Conservation (phyloP, 192 early-diverging fungal species). For the Umbelopsis sp. region DNA sequence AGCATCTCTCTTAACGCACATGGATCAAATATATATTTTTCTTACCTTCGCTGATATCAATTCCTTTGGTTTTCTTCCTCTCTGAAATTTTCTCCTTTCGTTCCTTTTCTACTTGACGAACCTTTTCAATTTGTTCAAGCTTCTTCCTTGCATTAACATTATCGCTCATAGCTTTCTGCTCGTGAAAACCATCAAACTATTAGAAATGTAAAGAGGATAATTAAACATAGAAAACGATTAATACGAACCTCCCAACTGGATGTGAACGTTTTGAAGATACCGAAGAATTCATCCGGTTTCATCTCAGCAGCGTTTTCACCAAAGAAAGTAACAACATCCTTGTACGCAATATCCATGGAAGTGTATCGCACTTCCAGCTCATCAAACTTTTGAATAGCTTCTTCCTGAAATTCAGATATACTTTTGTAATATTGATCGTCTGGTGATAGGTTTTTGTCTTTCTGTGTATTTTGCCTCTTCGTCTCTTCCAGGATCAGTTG, state of each 20-base stretch:
- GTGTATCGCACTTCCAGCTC: constrained; percentile 60
- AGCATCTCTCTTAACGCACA: too few relatives aligned
- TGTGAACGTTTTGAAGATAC: constrained; percentile 81
- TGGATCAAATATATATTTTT: too few relatives aligned
- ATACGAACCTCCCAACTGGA: constrained; percentile 68
- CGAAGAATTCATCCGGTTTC: constrained; percentile 86
- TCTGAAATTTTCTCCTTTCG: constrained; percentile 31
- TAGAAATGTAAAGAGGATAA: constrained; percentile 14
- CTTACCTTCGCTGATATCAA: constrained; percentile 44
- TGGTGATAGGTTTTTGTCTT: constrained; percentile 43
- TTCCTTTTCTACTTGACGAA: constrained; percentile 31
- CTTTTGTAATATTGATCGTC: constrained; percentile 68
- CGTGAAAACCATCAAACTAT: neutral
- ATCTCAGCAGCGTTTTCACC: constrained; percentile 74
- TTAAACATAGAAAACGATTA: neutral
- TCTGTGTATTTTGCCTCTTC: constrained; percentile 41
- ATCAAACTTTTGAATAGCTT: constrained; percentile 64
- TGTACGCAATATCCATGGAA: constrained; percentile 72
- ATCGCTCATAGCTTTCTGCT: constrained; percentile 57
- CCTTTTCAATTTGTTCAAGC: constrained; percentile 47
- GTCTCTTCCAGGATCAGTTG: constrained; percentile 50
- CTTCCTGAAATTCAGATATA: constrained; percentile 64
- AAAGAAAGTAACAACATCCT: constrained; percentile 67
- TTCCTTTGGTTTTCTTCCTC: constrained; percentile 28
- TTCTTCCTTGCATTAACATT: constrained; percentile 43